Percentiles rank a stretch among this genome's conserved stretches.
phyloP scores from a whole-genome alignment of 208 protist species.

The Eutreptiella sp. region DNA sequence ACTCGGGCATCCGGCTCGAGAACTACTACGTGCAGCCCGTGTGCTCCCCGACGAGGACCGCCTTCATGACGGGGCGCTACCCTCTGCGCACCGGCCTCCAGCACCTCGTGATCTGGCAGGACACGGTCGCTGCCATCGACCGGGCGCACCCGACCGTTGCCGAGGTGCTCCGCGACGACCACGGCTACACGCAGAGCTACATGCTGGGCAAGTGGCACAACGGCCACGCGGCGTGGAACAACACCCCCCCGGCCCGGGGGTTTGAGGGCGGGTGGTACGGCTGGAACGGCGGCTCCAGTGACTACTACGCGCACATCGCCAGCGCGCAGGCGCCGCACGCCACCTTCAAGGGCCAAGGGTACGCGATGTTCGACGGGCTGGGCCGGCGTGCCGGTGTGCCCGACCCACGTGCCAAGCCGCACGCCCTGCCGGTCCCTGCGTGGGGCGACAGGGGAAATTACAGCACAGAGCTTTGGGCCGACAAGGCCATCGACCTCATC shows the following conservation, averaged over 20 bases:
- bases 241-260: constrained; percentile 8
- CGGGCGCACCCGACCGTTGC: background rate
- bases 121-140: background rate
- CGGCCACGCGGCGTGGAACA: constrained; percentile 12
- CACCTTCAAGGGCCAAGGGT: constrained; percentile 6
- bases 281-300: background rate
- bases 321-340: background rate
- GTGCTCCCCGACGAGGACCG: constrained; percentile 7
- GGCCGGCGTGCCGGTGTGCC: too few species aligned
- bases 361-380: background rate
- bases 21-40: constrained; percentile 31
- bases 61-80: constrained; percentile 21
- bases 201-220: constrained; percentile 29
- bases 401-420: too few species aligned
- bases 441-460: too few species aligned
- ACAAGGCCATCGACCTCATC: constrained; percentile 9
- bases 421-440: too few species aligned
- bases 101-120: too few species aligned
- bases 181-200: constrained; percentile 22
- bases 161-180: background rate
- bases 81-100: constrained; percentile 13
- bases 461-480: too few species aligned
- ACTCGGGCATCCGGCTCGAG: background rate
- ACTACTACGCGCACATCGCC: constrained; percentile 23
- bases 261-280: constrained; percentile 23